Conservation (phyloP, 2,329 filamentous ascomycete species). For the Pseudogymnoascus sp. region DNA sequence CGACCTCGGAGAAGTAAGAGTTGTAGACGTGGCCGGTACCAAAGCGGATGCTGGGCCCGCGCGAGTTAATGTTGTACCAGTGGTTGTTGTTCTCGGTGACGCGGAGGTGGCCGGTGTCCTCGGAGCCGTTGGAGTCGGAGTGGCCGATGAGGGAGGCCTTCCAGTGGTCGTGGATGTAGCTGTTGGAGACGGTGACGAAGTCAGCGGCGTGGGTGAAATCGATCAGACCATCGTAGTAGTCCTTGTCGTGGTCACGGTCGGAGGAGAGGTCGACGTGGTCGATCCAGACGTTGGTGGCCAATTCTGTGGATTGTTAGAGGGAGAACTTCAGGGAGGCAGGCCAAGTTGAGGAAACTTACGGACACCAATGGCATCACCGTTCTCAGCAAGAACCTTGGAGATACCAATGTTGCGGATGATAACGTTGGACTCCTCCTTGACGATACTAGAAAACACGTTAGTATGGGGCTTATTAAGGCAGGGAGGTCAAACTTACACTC, state of each 20-base stretch:
- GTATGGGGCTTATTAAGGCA: constrained; percentile 24
- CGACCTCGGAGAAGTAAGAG: constrained; percentile 38
- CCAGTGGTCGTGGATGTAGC: constrained; percentile 49
- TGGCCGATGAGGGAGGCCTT: constrained; percentile 55
- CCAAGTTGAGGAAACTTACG: constrained; percentile 24
- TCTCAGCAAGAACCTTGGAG: constrained; percentile 44
- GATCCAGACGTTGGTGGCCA: constrained; percentile 53
- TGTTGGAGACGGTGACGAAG: constrained; percentile 48
- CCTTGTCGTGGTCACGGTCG: constrained; percentile 52
- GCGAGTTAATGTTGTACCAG: constrained; percentile 56
- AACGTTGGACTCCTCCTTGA: constrained; percentile 47
- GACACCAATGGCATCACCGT: constrained; percentile 53
- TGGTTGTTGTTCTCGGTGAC: constrained; percentile 61
- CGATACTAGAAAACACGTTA: constrained; percentile 40
- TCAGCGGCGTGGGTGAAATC: constrained; percentile 57
- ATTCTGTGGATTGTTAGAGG: constrained; percentile 28
- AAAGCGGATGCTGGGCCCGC: constrained; percentile 55
- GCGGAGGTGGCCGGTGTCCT: constrained; percentile 54
- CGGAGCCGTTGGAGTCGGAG: constrained; percentile 47
- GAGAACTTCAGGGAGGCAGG: background rate
- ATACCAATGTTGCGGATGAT: constrained; percentile 56
- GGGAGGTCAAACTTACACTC: constrained; percentile 22
- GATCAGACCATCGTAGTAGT: constrained; percentile 61
- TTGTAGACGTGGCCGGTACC: constrained; percentile 57
- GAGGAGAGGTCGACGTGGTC: constrained; percentile 60